Evolutionary conservation across 1,284 basidiomycete species (phyloP), one percentile per base, ranked within the genome.

Genomic region (Polyporus tsugae): DNA sequence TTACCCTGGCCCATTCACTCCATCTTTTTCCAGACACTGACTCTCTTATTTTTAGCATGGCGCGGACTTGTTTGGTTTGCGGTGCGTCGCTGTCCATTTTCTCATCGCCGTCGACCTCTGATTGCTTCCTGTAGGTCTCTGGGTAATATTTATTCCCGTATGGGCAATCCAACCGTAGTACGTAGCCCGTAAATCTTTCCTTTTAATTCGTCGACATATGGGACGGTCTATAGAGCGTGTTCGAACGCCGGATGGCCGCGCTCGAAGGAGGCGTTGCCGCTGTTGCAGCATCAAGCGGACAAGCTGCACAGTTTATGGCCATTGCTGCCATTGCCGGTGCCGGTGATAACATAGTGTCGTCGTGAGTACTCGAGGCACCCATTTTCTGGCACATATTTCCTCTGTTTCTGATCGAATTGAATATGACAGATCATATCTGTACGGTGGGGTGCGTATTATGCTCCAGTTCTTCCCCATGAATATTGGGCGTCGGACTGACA

Each of bases 91-190:
- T 13, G 22, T 5, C 36, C 22, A 6, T 22, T n/a, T 38, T 15
- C 6, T 22, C 13, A 10, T 11, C 10, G 39, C 29, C 29, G 2
- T 7, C 6, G 13, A 15, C 39, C n/a, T 15, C 22, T 11, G 19
- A n/a, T 55, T 38, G 25, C 22, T 2, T 36, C 49, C 19, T 4
- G 13, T 68, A 90, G 89, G 74, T 82, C 88, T 9, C 81, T 86
- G 35, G 94, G 93, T n/a, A 89, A 94, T 80, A 91, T 93, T 69
- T 94, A 94, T 77, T 90, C 90, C 22, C 88, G 93, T 44, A 90
- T 95, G 64, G 89, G 91, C 36, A 96, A 97, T 78, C 95, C 95
- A 11, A 96, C 95, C 4, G 89, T 92, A 63, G 91, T 91, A 77
- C 66, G 89, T 85, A 52, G 10, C 10, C 17, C 46, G 6, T 13